Evolutionary conservation across 2,329 filamentous ascomycete species (phyloP).

Genomic region (Pseudogymnoascus sp.): DNA sequence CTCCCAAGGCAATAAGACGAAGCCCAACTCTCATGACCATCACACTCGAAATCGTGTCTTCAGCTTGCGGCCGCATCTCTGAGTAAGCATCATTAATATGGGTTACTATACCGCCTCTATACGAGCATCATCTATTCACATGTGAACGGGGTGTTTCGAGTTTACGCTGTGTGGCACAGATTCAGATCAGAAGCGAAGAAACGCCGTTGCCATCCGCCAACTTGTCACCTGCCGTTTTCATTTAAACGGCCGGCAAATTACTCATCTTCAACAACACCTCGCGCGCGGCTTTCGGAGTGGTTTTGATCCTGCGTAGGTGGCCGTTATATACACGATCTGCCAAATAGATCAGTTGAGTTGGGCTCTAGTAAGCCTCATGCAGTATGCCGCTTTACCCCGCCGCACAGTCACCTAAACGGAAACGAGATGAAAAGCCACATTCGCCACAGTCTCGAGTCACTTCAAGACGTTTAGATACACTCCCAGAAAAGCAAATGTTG

Average conservation of each 20-base stretch:
- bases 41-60: background rate
- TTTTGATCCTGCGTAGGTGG: background rate
- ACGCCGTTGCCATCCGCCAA: background rate
- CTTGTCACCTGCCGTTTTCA: constrained; percentile 7
- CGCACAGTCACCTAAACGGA: constrained; percentile 8
- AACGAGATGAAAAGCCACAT: constrained; percentile 7
- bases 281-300: background rate
- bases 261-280: constrained; percentile 3
- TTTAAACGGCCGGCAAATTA: constrained; percentile 1
- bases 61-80: background rate
- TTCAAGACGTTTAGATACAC: background rate
- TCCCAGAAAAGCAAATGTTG: background rate
- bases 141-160: background rate
- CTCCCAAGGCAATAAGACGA: background rate
- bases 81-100: background rate
- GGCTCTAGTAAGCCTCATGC: constrained; percentile 4
- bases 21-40: constrained; percentile 1
- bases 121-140: background rate
- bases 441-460: background rate
- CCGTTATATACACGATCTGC: background rate
- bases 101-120: background rate
- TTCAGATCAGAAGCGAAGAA: background rate
- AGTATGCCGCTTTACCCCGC: constrained; percentile 4
- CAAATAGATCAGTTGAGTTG: background rate
- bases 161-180: background rate